Evolutionary conservation across 2,329 filamentous ascomycete genomes (phyloP).

Genomic region (Cladosporium sp.): DNA sequence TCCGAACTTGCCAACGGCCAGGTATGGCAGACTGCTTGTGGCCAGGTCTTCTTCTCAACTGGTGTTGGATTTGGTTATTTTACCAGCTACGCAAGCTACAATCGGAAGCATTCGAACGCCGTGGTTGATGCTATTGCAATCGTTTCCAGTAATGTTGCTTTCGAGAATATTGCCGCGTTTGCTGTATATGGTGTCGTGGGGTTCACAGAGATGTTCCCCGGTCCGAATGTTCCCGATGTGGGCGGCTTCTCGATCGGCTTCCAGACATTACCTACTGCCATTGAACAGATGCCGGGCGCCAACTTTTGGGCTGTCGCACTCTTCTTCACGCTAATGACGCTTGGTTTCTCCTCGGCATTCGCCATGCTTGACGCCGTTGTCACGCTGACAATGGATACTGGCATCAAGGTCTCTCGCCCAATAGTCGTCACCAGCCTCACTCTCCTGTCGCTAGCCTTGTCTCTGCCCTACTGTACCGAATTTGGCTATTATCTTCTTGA

Average conservation of each 20-base stretch:
- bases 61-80: conserved; percentile 58
- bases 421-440: conserved; percentile 49
- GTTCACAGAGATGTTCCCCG: conserved; percentile 38
- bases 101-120: conserved; percentile 53
- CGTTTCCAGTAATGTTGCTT: conserved; percentile 52
- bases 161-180: conserved; percentile 51
- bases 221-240: conserved; percentile 40
- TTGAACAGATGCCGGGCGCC: conserved; percentile 53
- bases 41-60: conserved; percentile 58
- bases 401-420: conserved; percentile 45
- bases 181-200: conserved; percentile 56
- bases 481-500: conserved; percentile 55
- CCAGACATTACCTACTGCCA: conserved; percentile 54
- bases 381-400: conserved; percentile 52
- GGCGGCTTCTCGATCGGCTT: conserved; percentile 57
- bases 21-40: conserved; percentile 58
- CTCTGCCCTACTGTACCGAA: conserved; percentile 54
- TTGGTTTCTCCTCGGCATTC: conserved; percentile 57
- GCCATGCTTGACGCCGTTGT: conserved; percentile 57
- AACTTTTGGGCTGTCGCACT: conserved; percentile 57
- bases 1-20: conserved; percentile 48
- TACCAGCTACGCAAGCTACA: conserved; percentile 57
- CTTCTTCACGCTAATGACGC: conserved; percentile 56
- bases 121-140: conserved; percentile 57
- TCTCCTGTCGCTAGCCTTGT: conserved; percentile 50